A percentile compares a stretch with the other conserved stretches of the same genome.
Evolutionary conservation across 495 filamentous ascomycete species (phyloP).

Genomic region (Extremus antarcticus): DNA sequence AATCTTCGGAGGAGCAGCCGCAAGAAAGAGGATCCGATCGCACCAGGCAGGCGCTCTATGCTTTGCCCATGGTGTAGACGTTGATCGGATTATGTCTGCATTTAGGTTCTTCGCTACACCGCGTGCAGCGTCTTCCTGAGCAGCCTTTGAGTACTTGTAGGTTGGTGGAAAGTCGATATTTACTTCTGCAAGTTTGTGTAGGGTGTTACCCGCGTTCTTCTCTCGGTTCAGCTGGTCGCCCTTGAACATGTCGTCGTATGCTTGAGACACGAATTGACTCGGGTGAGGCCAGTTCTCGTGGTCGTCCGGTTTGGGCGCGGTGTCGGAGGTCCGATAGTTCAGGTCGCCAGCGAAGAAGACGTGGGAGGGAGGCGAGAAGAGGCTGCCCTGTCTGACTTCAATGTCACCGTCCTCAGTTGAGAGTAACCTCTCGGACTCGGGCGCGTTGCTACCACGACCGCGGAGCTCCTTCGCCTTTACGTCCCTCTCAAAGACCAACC

Average conservation of each 20-base stretch:
- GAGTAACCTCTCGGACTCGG: conserved; percentile 39
- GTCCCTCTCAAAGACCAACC: conserved; percentile 57
- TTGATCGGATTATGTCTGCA: too few species aligned
- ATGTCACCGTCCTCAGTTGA: conserved; percentile 18
- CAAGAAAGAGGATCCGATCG: conserved; percentile 73
- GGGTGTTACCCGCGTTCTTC: conserved; percentile 47
- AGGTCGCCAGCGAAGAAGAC: conserved; percentile 83
- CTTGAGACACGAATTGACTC: too few species aligned
- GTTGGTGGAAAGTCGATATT: conserved; percentile 76
- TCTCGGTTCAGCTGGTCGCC: conserved; percentile 71
- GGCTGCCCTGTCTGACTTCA: conserved; percentile 26
- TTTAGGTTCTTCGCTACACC: conserved; percentile 24
- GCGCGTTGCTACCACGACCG: conserved; percentile 14
- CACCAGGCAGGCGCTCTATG: conserved; percentile 91
- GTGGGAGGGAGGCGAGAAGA: conserved; percentile 66
- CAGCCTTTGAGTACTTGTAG: conserved; percentile 59
- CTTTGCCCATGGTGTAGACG: too few species aligned
- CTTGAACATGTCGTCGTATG: conserved; percentile 52
- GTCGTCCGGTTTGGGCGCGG: conserved; percentile 41
- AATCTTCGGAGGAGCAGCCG: conserved; percentile 26
- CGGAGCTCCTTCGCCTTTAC: conserved; percentile 3
- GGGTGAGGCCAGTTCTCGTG: conserved; percentile 51
- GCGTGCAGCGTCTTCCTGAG: conserved; percentile 27
- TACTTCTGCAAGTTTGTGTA: conserved; percentile 68
- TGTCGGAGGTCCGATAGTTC: conserved; percentile 75